Evolutionary conservation across 2,329 filamentous ascomycete species (phyloP), one percentile per base, ranked within the genome.

Genomic region (Coleophoma eucalyptorum): DNA sequence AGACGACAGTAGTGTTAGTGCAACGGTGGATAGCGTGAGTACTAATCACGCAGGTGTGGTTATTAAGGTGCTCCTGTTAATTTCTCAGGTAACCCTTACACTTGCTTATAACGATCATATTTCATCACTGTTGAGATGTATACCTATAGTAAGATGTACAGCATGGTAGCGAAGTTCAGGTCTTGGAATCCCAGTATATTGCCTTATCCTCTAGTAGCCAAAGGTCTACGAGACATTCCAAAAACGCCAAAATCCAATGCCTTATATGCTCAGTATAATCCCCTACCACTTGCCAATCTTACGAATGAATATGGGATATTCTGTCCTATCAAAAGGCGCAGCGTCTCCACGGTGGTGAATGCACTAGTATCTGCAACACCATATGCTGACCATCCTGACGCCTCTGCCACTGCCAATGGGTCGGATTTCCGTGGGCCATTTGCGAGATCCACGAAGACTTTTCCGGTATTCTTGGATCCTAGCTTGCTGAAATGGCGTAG

Each of bases 241-340:
- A 21, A 43, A 44, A 44, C 42, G 20, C 42, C 21, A 44, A 20
- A 15, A 44, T 44, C 13, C n/a, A 4, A 44, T 12, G 35, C 13
- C 42, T 26, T 12, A 12, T 20, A 35, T 34, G n/a, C 26, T 62
- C 53, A 69, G 48, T 65, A 79, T 55, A 81, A 61, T 18, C 76
- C 76, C 59, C 79, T 69, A 20, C 81, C 81, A 56, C 77, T 79
- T 37, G 89, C 88, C 64, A 94, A 73, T 45, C 89, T 78, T 40
- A 94, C 90, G 72, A 95, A 95, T 69, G 89, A 91, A 69, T 90
- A 93, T 5, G 87, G 88, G 50, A 94, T 89, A 65, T 94, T 94
- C 71, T 94, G 89, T 10, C 90, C 90, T 11, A 93, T 87, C 20
- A 95, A 75, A 52, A 92, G 68, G 58, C 89, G 77, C 50, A 94